phyloP scores from a whole-genome alignment of 441 rosid species.

The Gossypium schwendimanii region DNA sequence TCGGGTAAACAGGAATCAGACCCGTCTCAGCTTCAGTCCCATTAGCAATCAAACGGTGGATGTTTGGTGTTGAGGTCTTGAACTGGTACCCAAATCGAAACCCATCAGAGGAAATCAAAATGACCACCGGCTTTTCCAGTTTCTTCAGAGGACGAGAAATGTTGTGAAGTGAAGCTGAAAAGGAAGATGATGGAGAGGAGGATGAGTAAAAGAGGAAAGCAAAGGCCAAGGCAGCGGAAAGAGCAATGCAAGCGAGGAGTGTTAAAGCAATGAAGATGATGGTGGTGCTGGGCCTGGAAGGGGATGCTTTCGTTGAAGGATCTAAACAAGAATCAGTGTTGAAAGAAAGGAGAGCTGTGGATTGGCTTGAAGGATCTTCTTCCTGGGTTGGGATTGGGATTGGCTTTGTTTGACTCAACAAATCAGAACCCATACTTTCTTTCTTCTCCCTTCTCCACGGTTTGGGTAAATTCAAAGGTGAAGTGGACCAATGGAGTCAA shows the following conservation, averaged over 20 bases:
- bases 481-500: constrained; percentile 1
- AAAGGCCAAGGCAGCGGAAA: constrained; percentile 51
- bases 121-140: constrained; percentile 55
- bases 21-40: constrained; percentile 89
- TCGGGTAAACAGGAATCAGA: constrained; percentile 79
- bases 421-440: constrained; percentile 31
- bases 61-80: constrained; percentile 64
- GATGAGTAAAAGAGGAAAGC: constrained; percentile 66
- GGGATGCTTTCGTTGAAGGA: constrained; percentile 7
- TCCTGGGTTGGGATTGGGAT: constrained; percentile 23
- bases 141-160: constrained; percentile 49
- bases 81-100: constrained; percentile 91
- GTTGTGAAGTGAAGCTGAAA: constrained; percentile 10
- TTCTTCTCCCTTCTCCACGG: not conserved
- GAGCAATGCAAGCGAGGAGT: constrained; percentile 47
- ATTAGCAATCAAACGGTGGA: constrained; percentile 60
- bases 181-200: constrained; percentile 15
- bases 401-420: constrained; percentile 30
- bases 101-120: constrained; percentile 83
- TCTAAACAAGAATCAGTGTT: constrained; percentile 27
- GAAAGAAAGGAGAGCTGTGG: constrained; percentile 48
- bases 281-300: constrained; percentile 26
- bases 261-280: constrained; percentile 47
- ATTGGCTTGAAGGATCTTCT: constrained; percentile 31
- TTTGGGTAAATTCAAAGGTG: not conserved